phyloP scores from a whole-genome alignment of 2,329 filamentous ascomycete genomes.

The Fusarium armeniacum region DNA sequence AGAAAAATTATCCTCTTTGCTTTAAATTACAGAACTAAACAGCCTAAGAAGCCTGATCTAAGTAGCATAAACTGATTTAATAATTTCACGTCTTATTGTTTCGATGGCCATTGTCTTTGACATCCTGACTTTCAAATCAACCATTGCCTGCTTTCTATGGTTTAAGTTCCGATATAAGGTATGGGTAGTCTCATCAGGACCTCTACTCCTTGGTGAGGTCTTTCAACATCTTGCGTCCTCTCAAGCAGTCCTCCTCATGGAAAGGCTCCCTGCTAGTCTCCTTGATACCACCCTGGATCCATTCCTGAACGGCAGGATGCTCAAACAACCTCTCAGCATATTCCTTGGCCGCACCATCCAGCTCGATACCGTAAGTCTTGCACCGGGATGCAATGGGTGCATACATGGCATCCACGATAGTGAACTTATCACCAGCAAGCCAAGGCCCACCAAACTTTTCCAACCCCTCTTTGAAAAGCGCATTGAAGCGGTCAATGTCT shows the following conservation, averaged over 20 bases:
- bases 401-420: constrained; percentile 59
- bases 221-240: constrained; percentile 51
- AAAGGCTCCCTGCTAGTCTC: constrained; percentile 57
- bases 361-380: constrained; percentile 55
- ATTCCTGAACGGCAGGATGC: constrained; percentile 55
- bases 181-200: fast-evolving
- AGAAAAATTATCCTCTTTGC: too few relatives aligned
- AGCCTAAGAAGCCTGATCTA: too few relatives aligned
- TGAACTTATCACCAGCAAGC: constrained; percentile 57
- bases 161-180: too few relatives aligned
- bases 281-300: constrained; percentile 56
- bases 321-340: constrained; percentile 55
- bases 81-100: too few relatives aligned
- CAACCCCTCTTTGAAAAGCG: constrained; percentile 57
- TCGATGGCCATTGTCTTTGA: too few relatives aligned
- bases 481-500: constrained; percentile 56
- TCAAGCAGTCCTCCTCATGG: constrained; percentile 56
- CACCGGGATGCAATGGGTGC: constrained; percentile 58
- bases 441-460: constrained; percentile 59
- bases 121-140: too few relatives aligned
- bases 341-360: constrained; percentile 50
- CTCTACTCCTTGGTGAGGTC: constrained; percentile 43
- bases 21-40: too few relatives aligned
- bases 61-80: too few relatives aligned
- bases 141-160: too few relatives aligned